Percentiles rank a stretch among this genome's conserved stretches.
Evolutionary conservation across 2,329 filamentous ascomycete species (phyloP).

Genomic region (Colletotrichum costaricense): DNA sequence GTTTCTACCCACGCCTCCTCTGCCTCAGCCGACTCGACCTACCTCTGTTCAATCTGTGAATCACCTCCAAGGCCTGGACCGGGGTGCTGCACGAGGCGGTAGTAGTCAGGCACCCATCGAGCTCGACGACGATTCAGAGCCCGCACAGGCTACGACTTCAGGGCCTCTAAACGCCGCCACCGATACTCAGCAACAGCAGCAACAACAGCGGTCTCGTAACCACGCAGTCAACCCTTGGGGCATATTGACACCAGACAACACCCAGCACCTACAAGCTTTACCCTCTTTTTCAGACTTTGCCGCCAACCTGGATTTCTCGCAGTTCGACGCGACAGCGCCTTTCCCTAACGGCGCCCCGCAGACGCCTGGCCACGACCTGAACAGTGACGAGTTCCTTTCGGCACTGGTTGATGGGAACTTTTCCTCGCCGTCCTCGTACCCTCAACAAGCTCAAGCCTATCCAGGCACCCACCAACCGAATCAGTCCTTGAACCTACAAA

Average conservation of each 20-base stretch:
- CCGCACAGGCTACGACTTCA: constrained; percentile 5
- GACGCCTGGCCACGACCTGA: constrained; percentile 34
- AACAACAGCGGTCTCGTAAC: neutral
- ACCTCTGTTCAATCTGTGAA: constrained; percentile 15
- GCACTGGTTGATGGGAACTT: constrained; percentile 44
- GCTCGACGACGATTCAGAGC: constrained; percentile 25
- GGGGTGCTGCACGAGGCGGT: constrained; percentile 21
- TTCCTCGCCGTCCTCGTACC: constrained; percentile 51
- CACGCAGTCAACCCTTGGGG: neutral
- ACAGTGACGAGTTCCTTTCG: constrained; percentile 39
- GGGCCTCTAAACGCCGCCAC: constrained; percentile 14
- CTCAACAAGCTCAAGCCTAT: constrained; percentile 41
- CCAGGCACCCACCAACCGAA: constrained; percentile 21
- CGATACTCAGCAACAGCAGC: neutral
- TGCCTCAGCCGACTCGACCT: constrained; percentile 6
- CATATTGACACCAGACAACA: neutral
- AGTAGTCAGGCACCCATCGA: constrained; percentile 31
- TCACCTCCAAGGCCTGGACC: neutral
- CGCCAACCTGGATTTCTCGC: constrained; percentile 22
- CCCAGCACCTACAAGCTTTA: constrained; percentile 7
- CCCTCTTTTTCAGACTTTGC: constrained; percentile 29
- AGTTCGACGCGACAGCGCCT: constrained; percentile 5
- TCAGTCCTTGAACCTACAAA: neutral
- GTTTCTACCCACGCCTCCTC: constrained; percentile 29
- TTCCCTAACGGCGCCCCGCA: constrained; percentile 18